Percentiles rank a stretch among this genome's conserved stretches.
Conservation (phyloP, 257 asterid species). For the Apocynum venetum region DNA sequence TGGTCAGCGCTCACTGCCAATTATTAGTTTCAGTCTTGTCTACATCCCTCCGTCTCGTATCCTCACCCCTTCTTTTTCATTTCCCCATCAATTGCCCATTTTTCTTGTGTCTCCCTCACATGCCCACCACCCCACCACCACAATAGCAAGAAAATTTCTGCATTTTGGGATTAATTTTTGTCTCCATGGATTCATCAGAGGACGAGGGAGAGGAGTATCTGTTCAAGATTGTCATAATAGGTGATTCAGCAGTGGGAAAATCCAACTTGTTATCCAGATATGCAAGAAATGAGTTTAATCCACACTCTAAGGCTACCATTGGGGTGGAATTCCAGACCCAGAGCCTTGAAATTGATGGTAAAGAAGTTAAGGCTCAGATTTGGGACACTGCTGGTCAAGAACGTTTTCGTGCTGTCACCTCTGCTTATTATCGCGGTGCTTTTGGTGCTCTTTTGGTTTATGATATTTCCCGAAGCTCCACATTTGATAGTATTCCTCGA, state of each 20-base stretch:
- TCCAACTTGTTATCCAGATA: slow-evolving; percentile 62
- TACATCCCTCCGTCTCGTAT: neutral
- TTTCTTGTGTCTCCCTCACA: neutral
- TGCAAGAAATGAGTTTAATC: slow-evolving; percentile 65
- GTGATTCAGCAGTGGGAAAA: slow-evolving; percentile 71
- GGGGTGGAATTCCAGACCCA: slow-evolving; percentile 78
- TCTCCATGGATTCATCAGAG: slow-evolving; percentile 46
- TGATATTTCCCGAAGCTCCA: slow-evolving; percentile 50
- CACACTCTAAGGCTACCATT: slow-evolving; percentile 62
- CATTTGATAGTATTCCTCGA: slow-evolving; percentile 68
- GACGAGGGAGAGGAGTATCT: slow-evolving; percentile 72
- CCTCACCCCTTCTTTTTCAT: neutral
- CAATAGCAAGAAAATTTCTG: neutral
- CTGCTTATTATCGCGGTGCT: slow-evolving; percentile 81
- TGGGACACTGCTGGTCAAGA: slow-evolving; percentile 86
- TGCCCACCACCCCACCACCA: neutral
- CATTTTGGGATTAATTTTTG: neutral
- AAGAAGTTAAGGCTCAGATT: slow-evolving; percentile 79
- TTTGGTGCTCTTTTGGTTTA: slow-evolving; percentile 69
- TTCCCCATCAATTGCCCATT: neutral
- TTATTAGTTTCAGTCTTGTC: neutral
- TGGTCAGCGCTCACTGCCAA: neutral
- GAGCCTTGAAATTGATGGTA: slow-evolving; percentile 61
- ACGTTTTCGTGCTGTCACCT: slow-evolving; percentile 74
- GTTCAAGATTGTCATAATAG: slow-evolving; percentile 66